Conservation (phyloP, 768 basidiomycete genomes). For the Cyclocybe cylindracea region DNA sequence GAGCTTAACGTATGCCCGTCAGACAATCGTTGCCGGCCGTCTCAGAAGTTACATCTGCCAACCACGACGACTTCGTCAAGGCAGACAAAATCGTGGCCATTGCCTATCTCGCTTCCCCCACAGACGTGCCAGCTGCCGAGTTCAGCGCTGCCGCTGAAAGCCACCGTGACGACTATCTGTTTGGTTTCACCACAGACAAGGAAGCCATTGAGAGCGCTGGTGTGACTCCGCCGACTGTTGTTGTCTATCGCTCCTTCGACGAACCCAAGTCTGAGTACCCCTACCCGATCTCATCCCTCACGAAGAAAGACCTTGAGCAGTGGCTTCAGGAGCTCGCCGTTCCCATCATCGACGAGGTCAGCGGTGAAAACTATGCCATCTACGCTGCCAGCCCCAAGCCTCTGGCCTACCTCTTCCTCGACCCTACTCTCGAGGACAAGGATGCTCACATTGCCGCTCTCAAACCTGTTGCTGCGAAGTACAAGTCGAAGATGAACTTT, state of each 20-base stretch:
- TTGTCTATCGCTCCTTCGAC: slow-evolving; percentile 92
- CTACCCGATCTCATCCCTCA: slow-evolving; percentile 56
- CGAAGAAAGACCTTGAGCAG: slow-evolving; percentile 60
- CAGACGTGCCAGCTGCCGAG: slow-evolving; percentile 67
- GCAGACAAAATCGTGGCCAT: slow-evolving; percentile 91
- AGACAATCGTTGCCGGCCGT: slow-evolving; percentile 95
- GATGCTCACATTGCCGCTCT: slow-evolving; percentile 67
- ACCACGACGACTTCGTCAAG: slow-evolving; percentile 82
- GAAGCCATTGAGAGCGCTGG: slow-evolving; percentile 68
- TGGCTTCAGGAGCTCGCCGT: slow-evolving; percentile 86
- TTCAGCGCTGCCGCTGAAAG: slow-evolving; percentile 83
- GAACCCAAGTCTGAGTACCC: slow-evolving; percentile 75
- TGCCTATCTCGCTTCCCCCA: slow-evolving; percentile 77
- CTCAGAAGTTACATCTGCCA: slow-evolving; percentile 72
- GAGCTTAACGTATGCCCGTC: slow-evolving; percentile 7
- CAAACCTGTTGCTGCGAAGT: slow-evolving; percentile 75
- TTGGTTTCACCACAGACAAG: slow-evolving; percentile 80
- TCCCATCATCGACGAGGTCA: slow-evolving; percentile 90
- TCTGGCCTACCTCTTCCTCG: slow-evolving; percentile 93
- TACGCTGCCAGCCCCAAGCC: slow-evolving; percentile 86
- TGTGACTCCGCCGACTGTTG: slow-evolving; percentile 79
- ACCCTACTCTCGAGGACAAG: slow-evolving; percentile 69
- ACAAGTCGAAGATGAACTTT: slow-evolving; percentile 91
- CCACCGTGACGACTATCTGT: slow-evolving; percentile 92
- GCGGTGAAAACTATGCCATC: slow-evolving; percentile 85